phyloP scores from a whole-genome alignment of 345 rosid genomes.

The Geranium brycei region DNA sequence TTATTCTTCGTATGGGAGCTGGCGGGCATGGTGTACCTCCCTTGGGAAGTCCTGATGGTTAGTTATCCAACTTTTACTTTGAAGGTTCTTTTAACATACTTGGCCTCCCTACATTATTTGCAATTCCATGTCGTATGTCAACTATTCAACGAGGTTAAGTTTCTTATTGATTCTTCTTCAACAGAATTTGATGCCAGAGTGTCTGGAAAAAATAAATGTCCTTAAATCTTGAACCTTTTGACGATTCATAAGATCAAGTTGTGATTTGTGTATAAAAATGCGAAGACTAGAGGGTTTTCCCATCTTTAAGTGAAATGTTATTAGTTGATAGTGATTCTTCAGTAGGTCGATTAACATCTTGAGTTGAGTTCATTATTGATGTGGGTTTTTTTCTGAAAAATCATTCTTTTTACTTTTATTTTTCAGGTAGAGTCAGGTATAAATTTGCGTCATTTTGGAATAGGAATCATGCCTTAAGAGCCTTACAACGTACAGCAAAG shows the following conservation, averaged over 20 bases:
- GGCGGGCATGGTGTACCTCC: constrained; percentile 99
- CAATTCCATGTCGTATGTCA: background rate
- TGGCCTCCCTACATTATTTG: background rate
- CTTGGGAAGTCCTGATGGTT: constrained; percentile 94
- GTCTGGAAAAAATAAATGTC: background rate
- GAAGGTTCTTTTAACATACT: background rate
- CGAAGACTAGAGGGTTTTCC: too few relatives aligned
- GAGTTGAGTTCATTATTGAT: too few relatives aligned
- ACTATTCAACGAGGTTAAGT: too few relatives aligned
- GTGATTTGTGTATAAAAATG: too few relatives aligned
- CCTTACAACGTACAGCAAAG: constrained; percentile 63
- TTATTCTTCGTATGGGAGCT: constrained; percentile 91
- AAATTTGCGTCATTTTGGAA: constrained; percentile 99
- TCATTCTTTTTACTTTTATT: constrained; percentile 11
- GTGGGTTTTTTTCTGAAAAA: background rate
- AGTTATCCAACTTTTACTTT: constrained; percentile 13
- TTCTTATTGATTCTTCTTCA: background rate
- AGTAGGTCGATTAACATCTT: too few relatives aligned
- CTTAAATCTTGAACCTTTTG: too few relatives aligned
- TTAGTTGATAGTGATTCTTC: too few relatives aligned
- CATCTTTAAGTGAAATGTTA: background rate
- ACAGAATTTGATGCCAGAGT: background rate
- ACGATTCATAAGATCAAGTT: too few relatives aligned
- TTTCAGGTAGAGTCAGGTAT: constrained; percentile 98
- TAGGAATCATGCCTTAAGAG: constrained; percentile 83